Base-by-base conservation (phyloP, 2,329 filamentous ascomycete genomes). In the Thermoascus crustaceus region DNA sequence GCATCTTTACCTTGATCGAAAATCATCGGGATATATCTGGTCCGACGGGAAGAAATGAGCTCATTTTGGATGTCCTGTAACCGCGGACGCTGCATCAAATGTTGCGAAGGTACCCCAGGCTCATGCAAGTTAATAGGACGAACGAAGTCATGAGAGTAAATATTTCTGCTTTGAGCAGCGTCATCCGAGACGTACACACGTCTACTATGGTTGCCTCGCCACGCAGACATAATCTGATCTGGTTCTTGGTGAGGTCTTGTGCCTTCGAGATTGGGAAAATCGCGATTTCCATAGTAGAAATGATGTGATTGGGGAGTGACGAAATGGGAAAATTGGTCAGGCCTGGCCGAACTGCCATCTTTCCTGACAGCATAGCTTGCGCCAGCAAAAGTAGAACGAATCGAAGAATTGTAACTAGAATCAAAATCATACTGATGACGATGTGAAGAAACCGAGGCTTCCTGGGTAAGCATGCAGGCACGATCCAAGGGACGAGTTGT, bases 81-180 rank as follows among this genome's bases (percentile, higher is more conserved):
- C 30, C 34, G 44, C 30, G 38, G 10, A 8, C 38, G 48, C 14
- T 41, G 50, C 10, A 38, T 21, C n/a, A 37, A 32, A 24, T 49
- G 46, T 19, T 49, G 48, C 34, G 43, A 31, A 19, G 45, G 43
- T 24, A 20, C 11, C 17, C 41, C 35, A 27, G 44, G 39, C 14
- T 53, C 54, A 24, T 46, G 48, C 18, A 49, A 39, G 34, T 53
- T 52, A 47, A 61, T 42, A 22, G 50, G 49, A 36, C 56, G 57
- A 37, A 61, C 51, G 42, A 63, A 61, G 38, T 52, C 58, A 40
- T 60, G 53, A 8, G 58, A 29, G 7, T 29, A 29, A 17, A 29
- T 29, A 17, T 47, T 49, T 27, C 50, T 52, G 29, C 45, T 49
- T 16, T 43, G 40, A 21, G 42, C 38, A 16, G 39, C 17, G 30